Evolutionary conservation across 345 rosid species (phyloP).

Genomic region (Noccaea bulbosa): DNA sequence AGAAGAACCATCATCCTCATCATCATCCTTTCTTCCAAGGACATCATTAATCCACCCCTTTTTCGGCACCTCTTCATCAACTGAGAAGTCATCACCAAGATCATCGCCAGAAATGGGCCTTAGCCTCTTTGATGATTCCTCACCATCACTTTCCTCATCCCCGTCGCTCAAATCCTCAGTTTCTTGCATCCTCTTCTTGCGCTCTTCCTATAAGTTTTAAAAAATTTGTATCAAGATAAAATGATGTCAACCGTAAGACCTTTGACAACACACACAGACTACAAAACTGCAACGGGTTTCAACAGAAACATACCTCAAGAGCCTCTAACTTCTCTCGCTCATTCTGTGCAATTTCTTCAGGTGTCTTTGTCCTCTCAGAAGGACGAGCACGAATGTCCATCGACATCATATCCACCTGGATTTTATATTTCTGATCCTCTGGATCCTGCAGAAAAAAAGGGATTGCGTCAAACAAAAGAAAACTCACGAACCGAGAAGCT

Average conservation of each 20-base stretch:
- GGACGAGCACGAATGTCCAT: constrained; percentile 80
- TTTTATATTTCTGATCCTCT: constrained; percentile 66
- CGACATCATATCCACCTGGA: constrained; percentile 59
- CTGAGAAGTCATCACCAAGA: constrained; percentile 86
- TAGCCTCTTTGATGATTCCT: constrained; percentile 45
- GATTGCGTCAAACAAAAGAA: constrained; percentile 20
- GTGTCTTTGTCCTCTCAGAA: constrained; percentile 82
- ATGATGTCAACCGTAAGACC: constrained; percentile 23
- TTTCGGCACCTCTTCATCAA: constrained; percentile 59
- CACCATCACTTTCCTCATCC: constrained; percentile 62
- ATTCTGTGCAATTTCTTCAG: constrained; percentile 97
- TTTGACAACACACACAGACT: constrained; percentile 4
- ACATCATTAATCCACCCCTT: constrained; percentile 91
- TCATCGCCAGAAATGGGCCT: constrained; percentile 77
- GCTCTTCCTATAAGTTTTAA: constrained; percentile 69
- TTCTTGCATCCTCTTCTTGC: constrained; percentile 81
- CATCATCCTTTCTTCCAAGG: constrained; percentile 70
- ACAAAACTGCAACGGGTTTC: constrained; percentile 1
- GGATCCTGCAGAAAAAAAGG: constrained; percentile 39
- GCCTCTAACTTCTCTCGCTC: constrained; percentile 76
- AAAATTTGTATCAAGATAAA: constrained; percentile 9
- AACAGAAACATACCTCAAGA: constrained; percentile 67
- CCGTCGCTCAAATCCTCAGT: constrained; percentile 73
- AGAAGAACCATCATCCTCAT: constrained; percentile 57
- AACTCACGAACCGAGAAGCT: constrained; percentile 8